A percentile compares a stretch with the other conserved stretches of the same genome.
phyloP scores from a whole-genome alignment of 331 rosid genomes.

The Pyrus hybrid region DNA sequence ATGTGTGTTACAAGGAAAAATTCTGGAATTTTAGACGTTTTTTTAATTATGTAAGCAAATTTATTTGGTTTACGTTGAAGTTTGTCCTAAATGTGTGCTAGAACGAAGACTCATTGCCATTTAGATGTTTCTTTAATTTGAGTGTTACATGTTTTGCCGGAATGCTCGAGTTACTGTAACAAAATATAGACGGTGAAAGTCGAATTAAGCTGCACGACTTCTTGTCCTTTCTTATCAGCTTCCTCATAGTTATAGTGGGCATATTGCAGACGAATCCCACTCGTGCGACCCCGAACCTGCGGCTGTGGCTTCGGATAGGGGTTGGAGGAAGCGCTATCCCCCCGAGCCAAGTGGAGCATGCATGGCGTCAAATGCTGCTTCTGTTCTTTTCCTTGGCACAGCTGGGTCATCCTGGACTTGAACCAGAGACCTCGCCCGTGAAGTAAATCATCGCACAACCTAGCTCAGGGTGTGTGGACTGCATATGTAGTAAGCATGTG shows the following conservation, averaged over 20 bases:
- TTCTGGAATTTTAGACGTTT: neutral
- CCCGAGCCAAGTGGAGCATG: neutral
- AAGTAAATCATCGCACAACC: no score
- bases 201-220: neutral
- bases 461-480: no score
- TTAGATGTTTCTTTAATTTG: neutral
- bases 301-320: no score
- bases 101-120: neutral
- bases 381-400: neutral
- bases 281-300: no score
- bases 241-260: no score
- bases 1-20: neutral
- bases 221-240: neutral
- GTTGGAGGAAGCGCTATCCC: no score
- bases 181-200: no score
- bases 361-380: constrained; percentile 6
- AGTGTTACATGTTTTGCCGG: neutral
- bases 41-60: neutral
- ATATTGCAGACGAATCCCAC: neutral
- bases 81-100: neutral
- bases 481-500: no score
- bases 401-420: neutral
- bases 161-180: neutral
- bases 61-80: constrained; percentile 3
- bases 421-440: neutral